Percentiles rank a stretch among this genome's conserved stretches.
Conservation (phyloP, 495 filamentous ascomycete species). For the Penicillium lagena region DNA sequence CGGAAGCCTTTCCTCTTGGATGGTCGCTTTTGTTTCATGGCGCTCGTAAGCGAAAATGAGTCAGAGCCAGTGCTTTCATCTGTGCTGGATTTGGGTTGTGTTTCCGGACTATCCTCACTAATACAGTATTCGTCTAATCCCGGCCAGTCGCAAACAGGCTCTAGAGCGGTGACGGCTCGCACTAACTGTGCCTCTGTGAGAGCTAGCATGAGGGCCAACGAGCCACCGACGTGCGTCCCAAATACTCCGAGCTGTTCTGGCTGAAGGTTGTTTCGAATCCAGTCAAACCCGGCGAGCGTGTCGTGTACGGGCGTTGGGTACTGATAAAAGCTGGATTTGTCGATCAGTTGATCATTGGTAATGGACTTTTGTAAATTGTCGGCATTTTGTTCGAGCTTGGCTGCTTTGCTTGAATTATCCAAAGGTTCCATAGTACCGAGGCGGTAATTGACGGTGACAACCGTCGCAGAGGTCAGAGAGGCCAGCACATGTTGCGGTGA, state of each 20-base stretch:
- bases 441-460: slow-evolving; percentile 38
- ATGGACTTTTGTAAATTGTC: too few relatives aligned
- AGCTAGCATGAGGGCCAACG: slow-evolving; percentile 51
- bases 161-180: slow-evolving; percentile 25
- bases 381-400: too few relatives aligned
- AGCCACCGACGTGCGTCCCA: slow-evolving; percentile 50
- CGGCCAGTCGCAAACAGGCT: slow-evolving; percentile 38
- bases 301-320: slow-evolving; percentile 39
- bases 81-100: too few relatives aligned
- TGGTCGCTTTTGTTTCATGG: slow-evolving; percentile 5
- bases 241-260: slow-evolving; percentile 36
- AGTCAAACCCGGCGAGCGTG: slow-evolving; percentile 33
- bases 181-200: slow-evolving; percentile 48
- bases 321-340: slow-evolving; percentile 8
- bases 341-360: too few relatives aligned
- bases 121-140: slow-evolving; percentile 32
- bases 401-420: slow-evolving; percentile 8
- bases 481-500: slow-evolving; percentile 22
- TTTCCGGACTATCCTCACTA: not conserved
- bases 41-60: not conserved
- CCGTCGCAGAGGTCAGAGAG: slow-evolving; percentile 20
- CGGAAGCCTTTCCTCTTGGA: slow-evolving; percentile 1
- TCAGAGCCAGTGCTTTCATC: not conserved
- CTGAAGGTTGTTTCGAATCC: slow-evolving; percentile 24
- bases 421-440: slow-evolving; percentile 37